phyloP scores from a whole-genome alignment of 2,329 filamentous ascomycete genomes.

The Endothia cerciana region DNA sequence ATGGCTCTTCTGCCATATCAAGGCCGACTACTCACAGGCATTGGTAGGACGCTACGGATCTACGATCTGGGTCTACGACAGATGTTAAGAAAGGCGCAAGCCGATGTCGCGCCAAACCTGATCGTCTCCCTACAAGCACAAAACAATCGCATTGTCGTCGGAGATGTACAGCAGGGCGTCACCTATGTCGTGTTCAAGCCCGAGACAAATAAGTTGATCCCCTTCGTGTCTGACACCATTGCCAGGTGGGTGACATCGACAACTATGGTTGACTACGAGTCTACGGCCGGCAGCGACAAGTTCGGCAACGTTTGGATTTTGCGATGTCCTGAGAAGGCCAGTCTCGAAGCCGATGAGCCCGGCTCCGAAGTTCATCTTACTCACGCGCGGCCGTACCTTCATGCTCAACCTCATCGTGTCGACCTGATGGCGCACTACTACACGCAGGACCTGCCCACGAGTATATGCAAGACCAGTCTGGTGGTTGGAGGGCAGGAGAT shows the following conservation, averaged over 20 bases:
- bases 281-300: constrained; percentile 91
- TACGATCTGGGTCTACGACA: constrained; percentile 95
- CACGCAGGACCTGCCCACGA: constrained; percentile 88
- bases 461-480: constrained; percentile 84
- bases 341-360: constrained; percentile 89
- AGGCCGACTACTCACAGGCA: constrained; percentile 82
- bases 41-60: constrained; percentile 79
- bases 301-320: constrained; percentile 97
- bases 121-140: constrained; percentile 89
- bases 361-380: constrained; percentile 88
- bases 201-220: constrained; percentile 86
- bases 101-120: constrained; percentile 76
- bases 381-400: constrained; percentile 87
- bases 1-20: constrained; percentile 93
- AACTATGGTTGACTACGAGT: constrained; percentile 97
- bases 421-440: constrained; percentile 88
- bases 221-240: constrained; percentile 89
- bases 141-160: constrained; percentile 87
- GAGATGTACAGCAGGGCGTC: constrained; percentile 89
- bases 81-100: constrained; percentile 88
- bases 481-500: constrained; percentile 92
- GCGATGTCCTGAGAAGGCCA: constrained; percentile 82
- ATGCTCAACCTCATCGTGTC: constrained; percentile 83
- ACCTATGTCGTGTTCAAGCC: constrained; percentile 94
- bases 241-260: constrained; percentile 89